Base-by-base conservation (phyloP, 768 basidiomycete genomes). In the Boletales sp. region DNA sequence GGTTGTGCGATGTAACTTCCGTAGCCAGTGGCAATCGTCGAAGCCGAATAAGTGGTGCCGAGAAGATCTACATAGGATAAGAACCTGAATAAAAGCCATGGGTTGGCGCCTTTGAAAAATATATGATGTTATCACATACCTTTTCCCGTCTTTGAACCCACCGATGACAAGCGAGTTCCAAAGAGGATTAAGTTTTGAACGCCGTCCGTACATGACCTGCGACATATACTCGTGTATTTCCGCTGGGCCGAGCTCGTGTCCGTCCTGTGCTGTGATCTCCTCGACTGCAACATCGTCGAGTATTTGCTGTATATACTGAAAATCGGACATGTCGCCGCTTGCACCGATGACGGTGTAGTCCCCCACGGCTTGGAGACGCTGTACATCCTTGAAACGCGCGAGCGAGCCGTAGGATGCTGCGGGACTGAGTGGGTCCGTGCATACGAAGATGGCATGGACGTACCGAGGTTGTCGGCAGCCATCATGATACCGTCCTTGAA, bases 401-500 rank as follows among this genome's bases (percentile, higher is more conserved):
- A 98, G 85, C 8, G 95, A 97, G 53, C 96, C 95, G 62, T 97
- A 98, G 0, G 96, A 98, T 11, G 92, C 94, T 92, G 14, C 11
- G 0, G 21, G 50, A 50, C n/a, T 17, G 61, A 18, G 40, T 34
- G 21, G 45, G 8, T 5, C 32, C 31, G n/a, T 34, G 30, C 1
- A 13, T 8, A 28, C 31, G 43, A 31, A 28, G 34, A 21, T 34
- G 19, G 34, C 17, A 31, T 8, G 50, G 45, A 67, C 80, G 48
- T 54, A 94, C 94, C 94, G 44, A 98, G 86, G 62, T 87, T 97
- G 76, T 99, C 96, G 34, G 96, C 94, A 30, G 96, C 94, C 78
- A 99, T 84, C 90, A 99, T 95, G 57, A 99, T 82, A 9, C 96
- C 96, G 61, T 91, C 93, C 70, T 94, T 93, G 79, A 80, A 98